Evolutionary conservation across 2,329 filamentous ascomycete genomes (phyloP).

Genomic region (Penicillium palitans): DNA sequence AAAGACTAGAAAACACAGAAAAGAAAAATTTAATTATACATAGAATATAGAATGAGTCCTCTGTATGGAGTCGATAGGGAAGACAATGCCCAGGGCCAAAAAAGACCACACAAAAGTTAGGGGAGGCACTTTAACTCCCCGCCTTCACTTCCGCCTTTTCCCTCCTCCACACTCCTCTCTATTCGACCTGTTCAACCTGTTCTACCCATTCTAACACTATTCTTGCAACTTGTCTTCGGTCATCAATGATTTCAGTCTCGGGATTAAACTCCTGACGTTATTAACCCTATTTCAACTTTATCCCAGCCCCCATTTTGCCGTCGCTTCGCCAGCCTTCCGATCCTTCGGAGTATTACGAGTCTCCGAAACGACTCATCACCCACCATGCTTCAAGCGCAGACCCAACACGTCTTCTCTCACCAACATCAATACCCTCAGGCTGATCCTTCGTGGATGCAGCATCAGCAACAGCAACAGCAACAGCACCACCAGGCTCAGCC

Average conservation of each 20-base stretch:
- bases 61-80: not conserved
- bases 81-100: slow-evolving; percentile 5
- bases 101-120: slow-evolving; percentile 22
- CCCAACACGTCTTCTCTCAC: slow-evolving; percentile 63
- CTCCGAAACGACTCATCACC: slow-evolving; percentile 24
- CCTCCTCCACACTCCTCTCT: slow-evolving; percentile 26
- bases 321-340: slow-evolving; percentile 13
- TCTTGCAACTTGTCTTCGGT: slow-evolving; percentile 14
- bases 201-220: slow-evolving; percentile 10
- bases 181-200: slow-evolving; percentile 11
- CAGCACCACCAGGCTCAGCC: slow-evolving; percentile 42
- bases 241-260: slow-evolving; percentile 34
- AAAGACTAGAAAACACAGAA: not conserved
- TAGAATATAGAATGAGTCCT: not conserved
- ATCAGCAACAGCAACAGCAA: slow-evolving; percentile 40
- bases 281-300: slow-evolving; percentile 9
- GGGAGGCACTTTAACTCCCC: slow-evolving; percentile 33
- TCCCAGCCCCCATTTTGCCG: slow-evolving; percentile 2
- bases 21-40: not conserved
- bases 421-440: slow-evolving; percentile 55
- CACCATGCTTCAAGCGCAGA: slow-evolving; percentile 52
- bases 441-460: slow-evolving; percentile 48
- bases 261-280: slow-evolving; percentile 30
- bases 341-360: slow-evolving; percentile 31
- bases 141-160: slow-evolving; percentile 34